A percentile compares a stretch with the other conserved stretches of the same genome.
Evolutionary conservation across 345 rosid species (phyloP).

Genomic region (Raphanus sativus): DNA sequence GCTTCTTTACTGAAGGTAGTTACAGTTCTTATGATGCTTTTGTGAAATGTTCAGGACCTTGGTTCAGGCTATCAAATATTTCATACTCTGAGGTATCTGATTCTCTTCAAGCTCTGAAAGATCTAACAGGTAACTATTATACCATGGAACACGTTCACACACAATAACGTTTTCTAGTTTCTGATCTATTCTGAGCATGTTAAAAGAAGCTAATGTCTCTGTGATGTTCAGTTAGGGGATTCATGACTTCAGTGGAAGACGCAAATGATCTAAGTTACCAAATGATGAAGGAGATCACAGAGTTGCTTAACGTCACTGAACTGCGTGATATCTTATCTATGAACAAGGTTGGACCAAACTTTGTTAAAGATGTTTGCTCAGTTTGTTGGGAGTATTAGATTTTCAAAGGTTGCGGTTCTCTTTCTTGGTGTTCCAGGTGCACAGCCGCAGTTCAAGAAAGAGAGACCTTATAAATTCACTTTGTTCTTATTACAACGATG

Average conservation of each 20-base stretch:
- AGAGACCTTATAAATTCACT: slow-evolving; percentile 59
- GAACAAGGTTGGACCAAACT: slow-evolving; percentile 53
- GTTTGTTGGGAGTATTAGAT: not conserved
- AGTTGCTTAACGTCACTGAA: slow-evolving; percentile 61
- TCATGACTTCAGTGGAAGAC: slow-evolving; percentile 44
- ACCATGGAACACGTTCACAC: not conserved
- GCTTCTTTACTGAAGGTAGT: not conserved
- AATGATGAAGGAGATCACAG: slow-evolving; percentile 52
- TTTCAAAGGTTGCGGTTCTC: not conserved
- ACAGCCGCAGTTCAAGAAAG: slow-evolving; percentile 57
- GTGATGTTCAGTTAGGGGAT: slow-evolving; percentile 56
- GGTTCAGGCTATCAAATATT: slow-evolving; percentile 78
- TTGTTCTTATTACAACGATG: slow-evolving; percentile 53
- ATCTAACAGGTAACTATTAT: slow-evolving; percentile 53
- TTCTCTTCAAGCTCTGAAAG: slow-evolving; percentile 54
- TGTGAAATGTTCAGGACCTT: slow-evolving; percentile 60
- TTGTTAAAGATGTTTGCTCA: not conserved
- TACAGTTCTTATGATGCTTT: not conserved
- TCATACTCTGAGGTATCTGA: slow-evolving; percentile 65
- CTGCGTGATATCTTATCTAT: slow-evolving; percentile 62
- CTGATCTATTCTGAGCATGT: slow-evolving; percentile 5
- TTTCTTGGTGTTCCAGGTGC: slow-evolving; percentile 40
- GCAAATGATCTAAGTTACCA: slow-evolving; percentile 41
- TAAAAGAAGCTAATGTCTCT: slow-evolving; percentile 19
- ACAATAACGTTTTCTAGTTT: not conserved